Percentiles rank a stretch among this genome's conserved stretches.
These are phyloP conservation scores for Pythium coloratum DNA, from an alignment of 352 stramenopile genomes.

Conservation along the genomic window DNA sequence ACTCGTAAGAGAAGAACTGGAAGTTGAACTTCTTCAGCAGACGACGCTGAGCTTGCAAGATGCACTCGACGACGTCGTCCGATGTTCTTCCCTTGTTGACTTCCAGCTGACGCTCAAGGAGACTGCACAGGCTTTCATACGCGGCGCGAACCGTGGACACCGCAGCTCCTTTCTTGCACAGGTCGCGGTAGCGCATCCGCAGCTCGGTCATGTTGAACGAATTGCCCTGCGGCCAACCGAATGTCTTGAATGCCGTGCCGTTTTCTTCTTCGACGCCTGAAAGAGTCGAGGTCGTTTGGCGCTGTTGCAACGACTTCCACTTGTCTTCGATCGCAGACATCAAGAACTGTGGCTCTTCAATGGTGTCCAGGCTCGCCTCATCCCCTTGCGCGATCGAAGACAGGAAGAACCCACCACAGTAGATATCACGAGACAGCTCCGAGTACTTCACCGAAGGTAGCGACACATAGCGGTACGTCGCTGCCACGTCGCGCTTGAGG, in stretches of 20 bases:
- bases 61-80: constrained; percentile 68
- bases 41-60: constrained; percentile 64
- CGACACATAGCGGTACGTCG: constrained; percentile 59
- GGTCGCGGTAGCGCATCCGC: constrained; percentile 58
- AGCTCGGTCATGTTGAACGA: constrained; percentile 51
- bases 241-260: constrained; percentile 56
- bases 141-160: constrained; percentile 53
- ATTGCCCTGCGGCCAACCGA: constrained; percentile 59
- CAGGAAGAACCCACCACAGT: constrained; percentile 74
- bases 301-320: constrained; percentile 56
- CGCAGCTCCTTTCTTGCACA: constrained; percentile 51
- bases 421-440: constrained; percentile 74
- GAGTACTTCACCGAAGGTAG: constrained; percentile 68
- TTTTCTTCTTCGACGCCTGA: constrained; percentile 42
- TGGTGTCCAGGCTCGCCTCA: constrained; percentile 52
- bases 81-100: constrained; percentile 51
- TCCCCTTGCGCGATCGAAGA: constrained; percentile 61
- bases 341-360: constrained; percentile 72
- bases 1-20: constrained; percentile 82
- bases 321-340: constrained; percentile 83
- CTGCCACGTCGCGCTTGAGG: constrained; percentile 51
- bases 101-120: constrained; percentile 55
- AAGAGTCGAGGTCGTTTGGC: constrained; percentile 40
- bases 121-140: constrained; percentile 57
- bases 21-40: constrained; percentile 72